phyloP scores from a whole-genome alignment of 1,284 basidiomycete genomes.

The Vanrija sp. region DNA sequence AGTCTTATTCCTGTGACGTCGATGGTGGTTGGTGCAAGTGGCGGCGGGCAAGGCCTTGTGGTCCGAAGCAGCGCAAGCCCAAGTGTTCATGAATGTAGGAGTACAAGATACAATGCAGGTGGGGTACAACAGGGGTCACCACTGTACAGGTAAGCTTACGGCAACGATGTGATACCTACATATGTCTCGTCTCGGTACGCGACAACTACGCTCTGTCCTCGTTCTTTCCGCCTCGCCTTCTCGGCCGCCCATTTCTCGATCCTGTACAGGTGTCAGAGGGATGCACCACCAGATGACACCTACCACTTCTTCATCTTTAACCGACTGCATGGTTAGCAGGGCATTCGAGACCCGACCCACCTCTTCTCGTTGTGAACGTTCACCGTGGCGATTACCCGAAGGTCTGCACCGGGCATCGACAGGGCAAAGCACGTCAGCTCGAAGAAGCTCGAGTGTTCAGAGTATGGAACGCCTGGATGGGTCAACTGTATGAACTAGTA shows the following conservation, averaged over 20 bases:
- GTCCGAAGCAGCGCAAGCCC: too few relatives aligned
- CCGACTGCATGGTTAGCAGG: slow-evolving; percentile 48
- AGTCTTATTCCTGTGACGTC: too few relatives aligned
- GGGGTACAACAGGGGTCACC: too few relatives aligned
- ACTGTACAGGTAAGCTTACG: too few relatives aligned
- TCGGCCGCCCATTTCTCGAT: slow-evolving; percentile 80
- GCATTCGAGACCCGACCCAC: slow-evolving; percentile 25
- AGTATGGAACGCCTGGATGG: slow-evolving; percentile 73
- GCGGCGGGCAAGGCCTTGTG: too few relatives aligned
- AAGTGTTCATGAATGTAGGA: too few relatives aligned
- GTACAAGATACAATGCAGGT: too few relatives aligned
- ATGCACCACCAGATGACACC: background rate
- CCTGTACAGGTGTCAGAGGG: slow-evolving; percentile 49
- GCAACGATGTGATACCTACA: slow-evolving; percentile 25
- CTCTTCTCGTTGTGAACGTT: slow-evolving; percentile 78
- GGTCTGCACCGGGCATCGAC: slow-evolving; percentile 65
- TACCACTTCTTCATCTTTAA: slow-evolving; percentile 72
- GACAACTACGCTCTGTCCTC: slow-evolving; percentile 53
- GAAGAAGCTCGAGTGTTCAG: slow-evolving; percentile 91
- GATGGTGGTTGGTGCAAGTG: too few relatives aligned
- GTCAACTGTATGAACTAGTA: background rate
- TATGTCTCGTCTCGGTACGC: slow-evolving; percentile 55
- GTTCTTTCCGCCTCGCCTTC: slow-evolving; percentile 59
- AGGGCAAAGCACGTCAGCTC: slow-evolving; percentile 92
- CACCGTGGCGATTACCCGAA: slow-evolving; percentile 85